A percentile compares a stretch with the other conserved stretches of the same genome.
These are phyloP conservation scores for Kluyveromyces aestuarii DNA, from an alignment of 805 yeast genomes.

Conservation along the genomic window DNA sequence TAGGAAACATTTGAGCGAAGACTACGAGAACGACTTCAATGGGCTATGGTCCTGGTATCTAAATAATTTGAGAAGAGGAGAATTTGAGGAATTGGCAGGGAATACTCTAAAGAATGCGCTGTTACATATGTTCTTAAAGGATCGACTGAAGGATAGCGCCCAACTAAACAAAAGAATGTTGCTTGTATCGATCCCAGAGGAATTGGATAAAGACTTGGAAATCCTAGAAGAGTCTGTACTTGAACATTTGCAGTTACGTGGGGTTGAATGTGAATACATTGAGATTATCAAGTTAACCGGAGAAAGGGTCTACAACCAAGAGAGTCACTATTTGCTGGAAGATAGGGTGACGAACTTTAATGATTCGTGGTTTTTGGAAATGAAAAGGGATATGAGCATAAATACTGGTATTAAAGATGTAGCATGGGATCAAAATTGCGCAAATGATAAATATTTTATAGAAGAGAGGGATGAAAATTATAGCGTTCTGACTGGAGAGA, in stretches of 20 bases:
- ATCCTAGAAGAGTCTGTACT: constrained; percentile 24
- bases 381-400: constrained; percentile 1
- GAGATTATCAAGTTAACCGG: constrained; percentile 23
- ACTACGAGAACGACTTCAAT: constrained; percentile 26
- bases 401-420: neutral
- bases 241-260: constrained; percentile 25
- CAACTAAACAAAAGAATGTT: constrained; percentile 16
- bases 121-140: constrained; percentile 23
- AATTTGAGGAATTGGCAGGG: constrained; percentile 27
- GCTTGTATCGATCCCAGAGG: constrained; percentile 27
- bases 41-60: constrained; percentile 33
- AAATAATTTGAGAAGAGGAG: constrained; percentile 27
- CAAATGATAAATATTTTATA: too few species aligned
- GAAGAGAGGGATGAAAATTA: neutral
- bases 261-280: constrained; percentile 16
- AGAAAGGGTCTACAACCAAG: constrained; percentile 24
- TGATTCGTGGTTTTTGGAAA: constrained; percentile 21
- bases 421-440: too few species aligned
- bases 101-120: constrained; percentile 20
- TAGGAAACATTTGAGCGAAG: constrained; percentile 17
- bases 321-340: constrained; percentile 25
- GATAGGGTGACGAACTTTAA: constrained; percentile 24
- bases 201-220: constrained; percentile 22
- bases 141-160: constrained; percentile 9
- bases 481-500: constrained; percentile 7